Conservation (phyloP, 108 stramenopile species). For the Pinguiococcus pyrenoidosus region DNA sequence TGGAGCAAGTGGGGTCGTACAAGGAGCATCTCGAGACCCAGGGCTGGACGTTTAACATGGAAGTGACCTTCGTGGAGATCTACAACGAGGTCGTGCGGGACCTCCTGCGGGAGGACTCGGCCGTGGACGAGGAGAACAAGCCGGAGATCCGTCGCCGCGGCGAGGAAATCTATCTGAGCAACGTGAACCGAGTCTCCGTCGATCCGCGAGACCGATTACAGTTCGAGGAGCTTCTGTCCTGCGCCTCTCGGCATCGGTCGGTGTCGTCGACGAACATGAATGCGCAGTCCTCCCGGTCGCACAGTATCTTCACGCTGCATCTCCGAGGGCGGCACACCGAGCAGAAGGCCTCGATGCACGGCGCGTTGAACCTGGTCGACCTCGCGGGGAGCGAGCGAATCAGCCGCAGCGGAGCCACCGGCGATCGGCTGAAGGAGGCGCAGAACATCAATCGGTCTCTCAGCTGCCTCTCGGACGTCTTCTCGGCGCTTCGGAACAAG, state of each 20-base stretch:
- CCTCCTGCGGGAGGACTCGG: slow-evolving; percentile 41
- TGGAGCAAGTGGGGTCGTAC: slow-evolving; percentile 53
- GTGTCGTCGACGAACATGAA: slow-evolving; percentile 96
- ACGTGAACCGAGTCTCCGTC: slow-evolving; percentile 64
- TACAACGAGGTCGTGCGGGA: slow-evolving; percentile 96
- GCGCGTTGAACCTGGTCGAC: slow-evolving; percentile 93
- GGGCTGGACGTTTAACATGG: slow-evolving; percentile 82
- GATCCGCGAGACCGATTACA: slow-evolving; percentile 57
- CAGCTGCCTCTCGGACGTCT: slow-evolving; percentile 92
- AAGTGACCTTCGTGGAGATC: slow-evolving; percentile 93
- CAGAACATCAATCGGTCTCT: slow-evolving; percentile 96
- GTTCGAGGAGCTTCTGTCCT: slow-evolving; percentile 59
- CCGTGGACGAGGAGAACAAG: background rate
- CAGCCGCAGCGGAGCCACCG: slow-evolving; percentile 72
- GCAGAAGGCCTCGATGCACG: too few relatives aligned
- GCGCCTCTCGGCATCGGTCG: slow-evolving; percentile 76
- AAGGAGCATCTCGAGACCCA: slow-evolving; percentile 59
- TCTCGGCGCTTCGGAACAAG: slow-evolving; percentile 71
- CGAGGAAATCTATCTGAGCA: slow-evolving; percentile 57
- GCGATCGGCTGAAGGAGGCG: slow-evolving; percentile 79
- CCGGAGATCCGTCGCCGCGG: background rate
- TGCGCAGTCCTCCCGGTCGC: slow-evolving; percentile 85
- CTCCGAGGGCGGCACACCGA: too few relatives aligned
- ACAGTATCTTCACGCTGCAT: slow-evolving; percentile 97
- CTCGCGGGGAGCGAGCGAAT: slow-evolving; percentile 93